Evolutionary conservation across 1,284 basidiomycete genomes (phyloP).

Genomic region (Boletus semigastroideus): DNA sequence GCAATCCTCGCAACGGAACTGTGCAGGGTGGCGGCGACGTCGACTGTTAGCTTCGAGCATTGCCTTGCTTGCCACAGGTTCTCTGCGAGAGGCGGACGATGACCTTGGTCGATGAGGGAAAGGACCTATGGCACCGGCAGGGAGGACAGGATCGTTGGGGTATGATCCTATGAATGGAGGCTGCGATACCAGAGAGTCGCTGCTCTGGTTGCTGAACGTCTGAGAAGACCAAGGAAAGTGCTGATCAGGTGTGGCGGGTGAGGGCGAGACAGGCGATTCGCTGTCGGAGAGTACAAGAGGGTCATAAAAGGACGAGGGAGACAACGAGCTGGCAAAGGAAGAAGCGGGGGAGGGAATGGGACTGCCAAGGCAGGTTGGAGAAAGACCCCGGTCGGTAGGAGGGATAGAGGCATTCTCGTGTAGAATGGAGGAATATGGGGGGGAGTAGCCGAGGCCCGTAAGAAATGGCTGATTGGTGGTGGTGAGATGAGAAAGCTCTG

Average conservation of each 20-base stretch:
- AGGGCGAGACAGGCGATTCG: conserved; percentile 22
- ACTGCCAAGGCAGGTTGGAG: conserved; percentile 18
- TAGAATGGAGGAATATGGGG: conserved; percentile 11
- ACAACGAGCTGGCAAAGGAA: conserved; percentile 27
- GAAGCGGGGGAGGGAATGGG: conserved; percentile 26
- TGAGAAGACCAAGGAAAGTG: conserved; percentile 3
- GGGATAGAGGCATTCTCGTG: conserved; percentile 1
- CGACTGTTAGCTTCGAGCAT: conserved; percentile 34
- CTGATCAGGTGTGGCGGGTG: conserved; percentile 21
- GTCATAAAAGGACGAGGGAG: conserved; percentile 21
- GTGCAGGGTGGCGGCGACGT: conserved; percentile 32
- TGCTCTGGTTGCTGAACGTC: conserved; percentile 4
- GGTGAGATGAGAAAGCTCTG: conserved; percentile 21
- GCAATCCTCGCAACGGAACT: conserved; percentile 18
- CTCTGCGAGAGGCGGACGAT: conserved; percentile 11
- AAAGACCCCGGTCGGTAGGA: conserved; percentile 7
- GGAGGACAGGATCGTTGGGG: conserved; percentile 1
- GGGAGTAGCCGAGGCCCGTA: conserved; percentile 1
- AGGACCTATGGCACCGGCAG: not conserved
- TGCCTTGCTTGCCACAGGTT: conserved; percentile 32
- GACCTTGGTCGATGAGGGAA: conserved; percentile 22
- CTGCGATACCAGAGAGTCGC: conserved; percentile 6
- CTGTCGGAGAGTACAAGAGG: conserved; percentile 13
- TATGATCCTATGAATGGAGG: not conserved
- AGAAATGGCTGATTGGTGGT: conserved; percentile 9